Percentiles rank a stretch among this genome's conserved stretches.
These are phyloP conservation scores for Royoungia palumana DNA, from an alignment of 768 basidiomycete genomes.

Conservation along the genomic window DNA sequence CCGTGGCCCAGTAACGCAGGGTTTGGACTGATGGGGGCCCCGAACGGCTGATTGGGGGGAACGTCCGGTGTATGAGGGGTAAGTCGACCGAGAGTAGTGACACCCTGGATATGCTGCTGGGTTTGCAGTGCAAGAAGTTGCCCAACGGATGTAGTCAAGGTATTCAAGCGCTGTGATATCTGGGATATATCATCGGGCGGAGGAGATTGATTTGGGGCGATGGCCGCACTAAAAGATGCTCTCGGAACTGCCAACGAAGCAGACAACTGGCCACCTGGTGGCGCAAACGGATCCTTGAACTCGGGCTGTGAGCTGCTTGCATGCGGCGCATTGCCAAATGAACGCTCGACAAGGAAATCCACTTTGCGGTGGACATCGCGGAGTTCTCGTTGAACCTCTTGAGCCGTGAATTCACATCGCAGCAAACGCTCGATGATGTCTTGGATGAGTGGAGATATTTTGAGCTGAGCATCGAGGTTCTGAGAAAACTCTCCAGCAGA, in stretches of 20 bases:
- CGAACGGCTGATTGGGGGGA: conserved; percentile 40
- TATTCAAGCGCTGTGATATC: conserved; percentile 75
- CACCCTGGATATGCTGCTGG: conserved; percentile 58
- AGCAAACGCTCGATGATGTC: conserved; percentile 73
- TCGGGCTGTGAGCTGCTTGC: conserved; percentile 51
- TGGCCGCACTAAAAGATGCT: conserved; percentile 60
- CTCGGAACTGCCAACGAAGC: conserved; percentile 46
- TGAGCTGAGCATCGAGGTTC: conserved; percentile 71
- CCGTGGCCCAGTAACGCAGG: conserved; percentile 53
- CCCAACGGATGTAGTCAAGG: conserved; percentile 79
- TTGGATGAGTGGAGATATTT: conserved; percentile 68
- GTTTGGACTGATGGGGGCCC: conserved; percentile 37
- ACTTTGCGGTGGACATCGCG: conserved; percentile 75
- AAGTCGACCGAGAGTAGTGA: conserved; percentile 33
- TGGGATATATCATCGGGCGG: conserved; percentile 69
- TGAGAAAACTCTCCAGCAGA: conserved; percentile 44
- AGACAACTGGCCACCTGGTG: conserved; percentile 32
- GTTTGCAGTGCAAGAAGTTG: conserved; percentile 81
- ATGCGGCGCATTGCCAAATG: conserved; percentile 34
- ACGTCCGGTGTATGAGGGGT: conserved; percentile 39
- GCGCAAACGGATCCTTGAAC: conserved; percentile 79
- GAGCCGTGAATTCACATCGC: conserved; percentile 64
- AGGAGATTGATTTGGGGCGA: conserved; percentile 68
- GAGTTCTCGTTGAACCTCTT: conserved; percentile 73
- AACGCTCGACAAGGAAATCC: conserved; percentile 68